Conservation (phyloP, 495 filamentous ascomycete species). For the Cercophora newfieldiana region DNA sequence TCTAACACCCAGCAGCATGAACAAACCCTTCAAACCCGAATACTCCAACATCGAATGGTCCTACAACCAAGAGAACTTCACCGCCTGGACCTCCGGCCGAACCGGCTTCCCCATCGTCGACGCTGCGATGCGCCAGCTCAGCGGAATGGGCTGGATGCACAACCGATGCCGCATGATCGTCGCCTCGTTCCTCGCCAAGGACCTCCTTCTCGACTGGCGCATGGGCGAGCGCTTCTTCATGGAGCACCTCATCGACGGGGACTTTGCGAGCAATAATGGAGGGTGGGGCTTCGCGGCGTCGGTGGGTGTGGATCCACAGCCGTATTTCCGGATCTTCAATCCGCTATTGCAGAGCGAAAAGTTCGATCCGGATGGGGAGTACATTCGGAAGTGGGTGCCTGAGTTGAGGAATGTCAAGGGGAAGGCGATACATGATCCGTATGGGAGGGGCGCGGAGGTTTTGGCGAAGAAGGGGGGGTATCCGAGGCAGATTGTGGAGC, state of each 20-base stretch:
- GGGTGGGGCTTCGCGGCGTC: slow-evolving; percentile 85
- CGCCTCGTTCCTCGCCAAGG: slow-evolving; percentile 84
- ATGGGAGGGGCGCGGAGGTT: slow-evolving; percentile 60
- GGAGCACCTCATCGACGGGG: slow-evolving; percentile 84
- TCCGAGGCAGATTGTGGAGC: slow-evolving; percentile 72
- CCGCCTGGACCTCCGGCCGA: slow-evolving; percentile 71
- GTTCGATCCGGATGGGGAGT: slow-evolving; percentile 68
- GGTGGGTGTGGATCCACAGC: slow-evolving; percentile 87
- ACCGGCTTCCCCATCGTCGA: slow-evolving; percentile 90
- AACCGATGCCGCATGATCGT: slow-evolving; percentile 89
- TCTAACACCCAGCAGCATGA: slow-evolving; percentile 63
- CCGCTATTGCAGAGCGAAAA: slow-evolving; percentile 83
- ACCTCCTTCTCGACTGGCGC: slow-evolving; percentile 87
- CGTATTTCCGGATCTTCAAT: slow-evolving; percentile 92
- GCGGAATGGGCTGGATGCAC: slow-evolving; percentile 76
- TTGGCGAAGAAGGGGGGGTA: slow-evolving; percentile 68
- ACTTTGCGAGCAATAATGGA: slow-evolving; percentile 90
- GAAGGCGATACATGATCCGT: slow-evolving; percentile 72
- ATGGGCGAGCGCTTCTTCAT: slow-evolving; percentile 89
- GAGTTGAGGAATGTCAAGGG: slow-evolving; percentile 62
- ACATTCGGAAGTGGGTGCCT: slow-evolving; percentile 71
- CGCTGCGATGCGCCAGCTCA: slow-evolving; percentile 86
- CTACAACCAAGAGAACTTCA: slow-evolving; percentile 66
- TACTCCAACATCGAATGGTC: slow-evolving; percentile 84
- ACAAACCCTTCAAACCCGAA: slow-evolving; percentile 88